Conservation (phyloP, 1,139 yeast genomes). For the Sugiyamaella castrensis region DNA sequence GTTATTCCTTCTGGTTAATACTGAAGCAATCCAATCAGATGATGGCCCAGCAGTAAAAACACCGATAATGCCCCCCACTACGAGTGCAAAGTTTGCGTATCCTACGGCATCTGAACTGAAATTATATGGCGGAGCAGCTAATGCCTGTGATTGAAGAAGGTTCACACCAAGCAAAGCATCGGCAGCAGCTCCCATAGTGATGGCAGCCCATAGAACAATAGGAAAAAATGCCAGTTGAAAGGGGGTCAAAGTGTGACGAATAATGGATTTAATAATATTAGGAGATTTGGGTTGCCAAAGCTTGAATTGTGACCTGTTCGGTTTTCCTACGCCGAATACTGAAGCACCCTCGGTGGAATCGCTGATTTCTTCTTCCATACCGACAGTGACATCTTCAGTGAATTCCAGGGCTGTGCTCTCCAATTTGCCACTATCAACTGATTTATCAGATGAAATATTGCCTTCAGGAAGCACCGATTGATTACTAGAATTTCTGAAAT, state of each 20-base stretch:
- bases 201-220: slow-evolving; percentile 4
- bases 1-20: slow-evolving; percentile 5
- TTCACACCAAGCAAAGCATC: slow-evolving; percentile 2
- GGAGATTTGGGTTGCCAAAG: neutral
- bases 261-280: neutral
- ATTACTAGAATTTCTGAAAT: neutral
- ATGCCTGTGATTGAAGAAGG: neutral
- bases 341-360: slow-evolving; percentile 1
- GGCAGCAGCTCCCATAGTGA: slow-evolving; percentile 7
- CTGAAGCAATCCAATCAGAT: slow-evolving; percentile 10
- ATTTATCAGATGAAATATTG: neutral
- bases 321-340: slow-evolving; percentile 5
- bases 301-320: slow-evolving; percentile 1
- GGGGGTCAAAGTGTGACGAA: slow-evolving; percentile 1
- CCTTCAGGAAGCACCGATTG: neutral
- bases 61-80: slow-evolving; percentile 11
- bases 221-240: neutral
- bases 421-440: neutral
- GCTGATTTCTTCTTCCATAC: neutral
- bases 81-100: slow-evolving; percentile 4
- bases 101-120: slow-evolving; percentile 7
- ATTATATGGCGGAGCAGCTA: slow-evolving; percentile 2
- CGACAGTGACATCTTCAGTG: neutral
- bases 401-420: neutral
- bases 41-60: slow-evolving; percentile 13